Base-by-base conservation (phyloP, 257 asterid species). In the Salvia rosmarinus region DNA sequence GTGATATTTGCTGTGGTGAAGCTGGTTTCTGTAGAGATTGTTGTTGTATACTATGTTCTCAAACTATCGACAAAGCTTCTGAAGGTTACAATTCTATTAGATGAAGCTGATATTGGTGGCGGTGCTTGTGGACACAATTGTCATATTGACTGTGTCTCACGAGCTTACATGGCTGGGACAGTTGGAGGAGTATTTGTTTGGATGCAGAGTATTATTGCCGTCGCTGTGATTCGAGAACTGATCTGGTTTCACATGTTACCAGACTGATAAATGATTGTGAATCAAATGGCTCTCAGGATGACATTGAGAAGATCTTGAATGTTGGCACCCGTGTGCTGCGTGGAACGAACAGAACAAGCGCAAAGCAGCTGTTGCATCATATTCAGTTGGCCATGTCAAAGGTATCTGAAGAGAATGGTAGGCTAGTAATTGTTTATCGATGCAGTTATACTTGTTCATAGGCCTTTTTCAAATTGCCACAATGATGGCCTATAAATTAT, bases 191-290 rank as follows among this genome's bases (percentile, higher is more conserved):
- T 78, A 88, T 90, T 16, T 87, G 89, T 59, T 66, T 94, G 81
- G 96, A 94, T 79, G 89, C 96, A 1, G 96, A 91, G 77, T 89
- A 89, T 64, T 88, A 81, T 78, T 94, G 98, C 32, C 87, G 96
- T 19, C 87, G 95, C 16, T 94, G 98, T 83, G 97, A 91, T 81
- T 86, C 95, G 3, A 91, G 78, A 76, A 79, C 90, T 5, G 94
- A 88, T 75, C 84, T 94, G 42, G 83, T 90, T 77, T 69, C 87
- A 9, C 90, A 85, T 78, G 84, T 86, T 61, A 56, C 23, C n/a
- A 86, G 80, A 67, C 85, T 89, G 79, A 42, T 89, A 42, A 39
- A 81, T 34, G 72, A 69, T 20, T 87, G 90, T 72, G 81, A 85
- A 74, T 66, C 91, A 34, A 51, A 76, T 82, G 82, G 42, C 57